Conservation (phyloP, 768 basidiomycete species). For the Suillus occidentalis region DNA sequence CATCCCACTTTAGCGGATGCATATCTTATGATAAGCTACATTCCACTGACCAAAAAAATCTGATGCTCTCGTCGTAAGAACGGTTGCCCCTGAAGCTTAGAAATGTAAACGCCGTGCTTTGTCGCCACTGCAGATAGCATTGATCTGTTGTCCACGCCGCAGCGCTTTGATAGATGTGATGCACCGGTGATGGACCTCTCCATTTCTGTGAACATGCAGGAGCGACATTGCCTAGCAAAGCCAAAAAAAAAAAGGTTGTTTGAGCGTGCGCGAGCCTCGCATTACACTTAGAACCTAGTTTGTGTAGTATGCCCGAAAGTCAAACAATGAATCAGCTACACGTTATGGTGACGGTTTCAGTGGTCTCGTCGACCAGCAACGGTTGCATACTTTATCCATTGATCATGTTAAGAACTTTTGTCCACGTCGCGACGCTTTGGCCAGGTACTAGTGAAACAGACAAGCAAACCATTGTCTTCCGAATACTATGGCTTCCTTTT, state of each 20-base stretch:
- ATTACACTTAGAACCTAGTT: neutral
- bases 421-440: neutral
- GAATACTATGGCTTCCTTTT: conserved; percentile 7
- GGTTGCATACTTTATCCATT: neutral
- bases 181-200: neutral
- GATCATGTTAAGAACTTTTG: neutral
- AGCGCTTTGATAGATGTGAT: neutral
- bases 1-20: neutral
- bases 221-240: neutral
- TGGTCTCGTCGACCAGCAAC: neutral
- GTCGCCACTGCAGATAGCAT: neutral
- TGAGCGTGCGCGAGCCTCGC: neutral
- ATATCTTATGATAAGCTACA: neutral
- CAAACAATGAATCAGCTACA: neutral
- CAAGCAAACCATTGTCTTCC: conserved; percentile 7
- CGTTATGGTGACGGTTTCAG: neutral
- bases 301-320: neutral
- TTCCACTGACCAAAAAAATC: neutral
- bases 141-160: neutral
- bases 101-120: neutral
- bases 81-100: neutral
- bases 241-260: neutral
- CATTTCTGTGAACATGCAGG: neutral
- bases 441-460: neutral
- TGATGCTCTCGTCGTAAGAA: neutral